Evolutionary conservation across 2,329 filamentous ascomycete genomes (phyloP).

Genomic region (Trichophyton mentagrophytes): DNA sequence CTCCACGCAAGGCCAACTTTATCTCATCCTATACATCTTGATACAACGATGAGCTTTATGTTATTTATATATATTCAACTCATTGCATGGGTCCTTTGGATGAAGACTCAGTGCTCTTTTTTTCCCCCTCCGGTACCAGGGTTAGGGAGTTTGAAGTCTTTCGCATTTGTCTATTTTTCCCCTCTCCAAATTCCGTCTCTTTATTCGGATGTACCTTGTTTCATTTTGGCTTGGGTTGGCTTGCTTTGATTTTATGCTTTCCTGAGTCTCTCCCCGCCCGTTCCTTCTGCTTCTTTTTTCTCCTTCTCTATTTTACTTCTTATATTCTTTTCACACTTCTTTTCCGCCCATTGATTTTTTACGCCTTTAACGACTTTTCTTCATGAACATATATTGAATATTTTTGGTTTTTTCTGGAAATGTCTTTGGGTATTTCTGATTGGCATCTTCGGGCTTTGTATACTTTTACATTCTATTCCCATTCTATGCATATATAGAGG

Average conservation of each 20-base stretch:
- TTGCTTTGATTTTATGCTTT: not conserved
- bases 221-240: not conserved
- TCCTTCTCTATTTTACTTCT: not conserved
- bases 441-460: slow-evolving; percentile 1
- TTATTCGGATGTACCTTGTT: not conserved
- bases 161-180: not conserved
- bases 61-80: slow-evolving; percentile 2
- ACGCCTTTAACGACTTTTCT: slow-evolving; percentile 4
- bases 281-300: not conserved
- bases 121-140: slow-evolving; percentile 17
- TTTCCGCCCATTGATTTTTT: not conserved
- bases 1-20: not conserved
- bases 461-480: not conserved
- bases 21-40: too few relatives aligned
- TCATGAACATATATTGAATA: slow-evolving; percentile 4
- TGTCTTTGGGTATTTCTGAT: not conserved
- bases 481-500: slow-evolving; percentile 2
- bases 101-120: slow-evolving; percentile 22
- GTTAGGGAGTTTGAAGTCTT: slow-evolving; percentile 19
- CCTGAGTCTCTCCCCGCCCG: not conserved
- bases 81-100: slow-evolving; percentile 21
- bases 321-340: not conserved
- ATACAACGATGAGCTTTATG: too few relatives aligned
- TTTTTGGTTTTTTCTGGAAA: not conserved
- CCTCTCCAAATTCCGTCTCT: not conserved